These are phyloP conservation scores for Claviceps monticola DNA, from an alignment of 2,329 filamentous ascomycete species.

Conservation along the genomic window DNA sequence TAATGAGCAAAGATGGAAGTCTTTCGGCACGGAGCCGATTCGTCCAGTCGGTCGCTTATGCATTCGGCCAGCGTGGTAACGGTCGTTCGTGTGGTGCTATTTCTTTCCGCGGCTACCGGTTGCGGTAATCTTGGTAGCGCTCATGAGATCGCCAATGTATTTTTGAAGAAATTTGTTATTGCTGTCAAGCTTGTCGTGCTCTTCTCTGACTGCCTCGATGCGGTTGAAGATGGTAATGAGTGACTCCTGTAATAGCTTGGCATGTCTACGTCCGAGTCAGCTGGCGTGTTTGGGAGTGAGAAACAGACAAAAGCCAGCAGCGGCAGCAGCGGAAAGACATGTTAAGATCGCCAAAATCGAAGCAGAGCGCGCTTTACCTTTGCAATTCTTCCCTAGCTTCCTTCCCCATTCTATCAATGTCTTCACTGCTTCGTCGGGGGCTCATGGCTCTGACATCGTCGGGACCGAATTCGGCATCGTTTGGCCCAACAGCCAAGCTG, in stretches of 20 bases:
- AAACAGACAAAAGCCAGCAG: background rate
- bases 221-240: conserved; percentile 81
- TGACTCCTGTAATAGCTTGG: conserved; percentile 76
- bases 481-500: conserved; percentile 56
- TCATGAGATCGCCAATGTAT: conserved; percentile 94
- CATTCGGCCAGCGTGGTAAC: background rate
- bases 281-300: background rate
- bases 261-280: conserved; percentile 47
- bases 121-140: conserved; percentile 60
- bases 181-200: conserved; percentile 91
- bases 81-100: conserved; percentile 14
- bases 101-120: conserved; percentile 39
- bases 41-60: background rate
- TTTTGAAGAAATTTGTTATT: conserved; percentile 97
- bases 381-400: conserved; percentile 59
- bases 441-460: conserved; percentile 93
- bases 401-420: conserved; percentile 74
- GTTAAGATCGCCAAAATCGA: background rate
- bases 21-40: background rate
- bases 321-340: too few species aligned
- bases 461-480: conserved; percentile 64
- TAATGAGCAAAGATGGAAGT: background rate
- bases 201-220: conserved; percentile 84
- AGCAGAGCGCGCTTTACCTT: conserved; percentile 27
- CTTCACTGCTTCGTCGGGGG: conserved; percentile 76